Base-by-base conservation (phyloP, 352 stramenopile genomes). In the Saprolegnia parasitica region DNA sequence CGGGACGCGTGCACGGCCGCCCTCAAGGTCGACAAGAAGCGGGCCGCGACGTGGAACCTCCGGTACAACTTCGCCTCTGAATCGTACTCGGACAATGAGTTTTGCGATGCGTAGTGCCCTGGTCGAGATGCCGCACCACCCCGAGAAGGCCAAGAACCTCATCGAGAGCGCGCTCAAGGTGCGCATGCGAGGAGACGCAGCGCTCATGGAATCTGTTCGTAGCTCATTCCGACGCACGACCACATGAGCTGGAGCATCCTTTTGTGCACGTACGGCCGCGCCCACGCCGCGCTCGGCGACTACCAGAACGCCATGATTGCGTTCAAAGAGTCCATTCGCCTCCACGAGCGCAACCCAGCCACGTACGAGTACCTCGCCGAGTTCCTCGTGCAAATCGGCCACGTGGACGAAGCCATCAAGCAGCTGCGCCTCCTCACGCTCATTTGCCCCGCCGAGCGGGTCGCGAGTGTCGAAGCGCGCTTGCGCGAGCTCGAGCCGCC, bases 341-440 rank as follows among this genome's bases (percentile, higher is more conserved):
- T 92, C 16, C 65, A 76, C 60, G 77, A 81, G 20, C 90, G 87
- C 72, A 95, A 93, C 74, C 89, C 78, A 72, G 83, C 92, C 74
- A 93, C 87, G 46, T 85, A 95, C 72, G 70, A 91, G 73, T 90
- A 93, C 64, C 91, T 93, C 71, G 84, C 86, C 39, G 85, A 93
- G 66, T 84, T 67, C 45, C n/a, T 67, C 10, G 58, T 35, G 40
- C 39, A 35, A 20, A 37, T 67, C 13, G 58, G 58, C n/a, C 20
- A 39, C 13, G 10, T 56, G 5, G 45, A 67, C 10, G 58, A 67
- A 42, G 58, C 58, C 42, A 8, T 49, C 13, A 49, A 49, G 42
- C 42, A 49, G 42, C 18, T n/a, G 13, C 42, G 42, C 13, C 42
- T 49, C 8, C 11, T 49, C 13, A n/a, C 42, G 42, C 42, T 49